A percentile compares a stretch with the other conserved stretches of the same genome.
phyloP scores from a whole-genome alignment of 345 rosid species.

The Gossypium stocksii region DNA sequence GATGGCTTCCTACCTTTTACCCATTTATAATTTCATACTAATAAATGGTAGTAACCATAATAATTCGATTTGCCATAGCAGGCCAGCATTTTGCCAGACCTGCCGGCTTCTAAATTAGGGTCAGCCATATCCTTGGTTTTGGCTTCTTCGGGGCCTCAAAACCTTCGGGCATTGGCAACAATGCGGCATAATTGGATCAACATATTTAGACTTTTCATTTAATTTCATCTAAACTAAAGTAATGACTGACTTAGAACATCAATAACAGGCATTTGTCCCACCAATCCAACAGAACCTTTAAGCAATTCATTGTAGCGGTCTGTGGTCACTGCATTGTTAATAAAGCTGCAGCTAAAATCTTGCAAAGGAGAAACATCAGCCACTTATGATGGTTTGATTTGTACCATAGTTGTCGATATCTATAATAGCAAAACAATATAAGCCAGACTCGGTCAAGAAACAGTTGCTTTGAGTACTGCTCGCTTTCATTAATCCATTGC shows the following conservation, averaged over 20 bases:
- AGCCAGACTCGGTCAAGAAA: not conserved
- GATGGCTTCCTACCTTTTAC: not conserved
- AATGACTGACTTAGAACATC: not conserved
- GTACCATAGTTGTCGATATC: not conserved
- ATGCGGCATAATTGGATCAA: not conserved
- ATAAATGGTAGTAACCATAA: not conserved
- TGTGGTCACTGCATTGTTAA: not conserved
- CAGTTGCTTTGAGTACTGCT: not conserved
- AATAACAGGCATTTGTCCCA: not conserved
- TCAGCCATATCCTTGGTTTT: not conserved
- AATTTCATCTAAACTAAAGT: not conserved
- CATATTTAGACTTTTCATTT: not conserved
- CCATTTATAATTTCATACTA: not conserved
- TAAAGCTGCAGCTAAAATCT: not conserved
- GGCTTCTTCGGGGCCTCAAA: not conserved
- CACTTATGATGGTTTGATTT: conserved; percentile 2
- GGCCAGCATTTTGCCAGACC: not conserved
- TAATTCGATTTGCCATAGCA: not conserved
- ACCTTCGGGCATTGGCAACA: not conserved
- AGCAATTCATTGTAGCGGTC: not conserved
- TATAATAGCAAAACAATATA: not conserved
- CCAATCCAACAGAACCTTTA: not conserved
- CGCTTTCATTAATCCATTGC: not conserved
- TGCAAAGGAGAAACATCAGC: not conserved
- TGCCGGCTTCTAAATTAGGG: not conserved